These are phyloP conservation scores for Rhexocercosporidium sp. DNA, from an alignment of 2,329 filamentous ascomycete genomes.

Conservation along the genomic window DNA sequence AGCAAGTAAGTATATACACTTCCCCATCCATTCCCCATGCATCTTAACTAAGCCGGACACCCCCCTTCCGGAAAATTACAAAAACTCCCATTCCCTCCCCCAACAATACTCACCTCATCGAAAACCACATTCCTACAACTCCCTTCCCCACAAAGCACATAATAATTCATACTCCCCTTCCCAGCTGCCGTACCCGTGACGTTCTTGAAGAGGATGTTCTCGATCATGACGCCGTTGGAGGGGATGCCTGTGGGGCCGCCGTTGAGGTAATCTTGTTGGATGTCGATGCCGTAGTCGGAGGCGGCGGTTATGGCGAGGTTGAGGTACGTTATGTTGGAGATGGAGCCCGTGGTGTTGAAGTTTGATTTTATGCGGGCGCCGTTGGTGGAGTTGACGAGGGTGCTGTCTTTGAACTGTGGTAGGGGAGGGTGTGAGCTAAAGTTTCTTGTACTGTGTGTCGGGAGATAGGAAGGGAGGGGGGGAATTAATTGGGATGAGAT, in stretches of 20 bases:
- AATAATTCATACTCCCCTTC: slow-evolving; percentile 45
- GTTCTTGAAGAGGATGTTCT: slow-evolving; percentile 44
- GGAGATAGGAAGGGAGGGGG: background rate
- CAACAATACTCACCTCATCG: slow-evolving; percentile 44
- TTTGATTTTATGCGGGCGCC: slow-evolving; percentile 49
- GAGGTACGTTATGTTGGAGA: slow-evolving; percentile 51
- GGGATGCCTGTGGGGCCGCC: slow-evolving; percentile 48
- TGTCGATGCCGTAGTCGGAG: slow-evolving; percentile 55
- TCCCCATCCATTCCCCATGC: background rate
- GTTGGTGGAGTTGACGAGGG: slow-evolving; percentile 40
- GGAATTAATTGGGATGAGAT: background rate
- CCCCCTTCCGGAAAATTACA: slow-evolving; percentile 42
- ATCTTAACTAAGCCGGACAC: slow-evolving; percentile 31
- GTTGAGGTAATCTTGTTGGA: slow-evolving; percentile 59
- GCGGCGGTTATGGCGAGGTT: slow-evolving; percentile 53
- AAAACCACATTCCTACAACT: slow-evolving; percentile 47
- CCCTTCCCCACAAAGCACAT: slow-evolving; percentile 46
- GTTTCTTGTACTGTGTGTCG: too few species aligned
- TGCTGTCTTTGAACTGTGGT: slow-evolving; percentile 39
- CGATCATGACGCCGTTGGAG: slow-evolving; percentile 47
- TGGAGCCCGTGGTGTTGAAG: slow-evolving; percentile 45
- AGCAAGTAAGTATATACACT: background rate
- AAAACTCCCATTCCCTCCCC: slow-evolving; percentile 35
- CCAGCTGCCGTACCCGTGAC: slow-evolving; percentile 42
- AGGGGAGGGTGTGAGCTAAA: background rate